Evolutionary conservation across 768 basidiomycete species (phyloP), one percentile per base, ranked within the genome.

Genomic region (Rhizopogon salebrosus): DNA sequence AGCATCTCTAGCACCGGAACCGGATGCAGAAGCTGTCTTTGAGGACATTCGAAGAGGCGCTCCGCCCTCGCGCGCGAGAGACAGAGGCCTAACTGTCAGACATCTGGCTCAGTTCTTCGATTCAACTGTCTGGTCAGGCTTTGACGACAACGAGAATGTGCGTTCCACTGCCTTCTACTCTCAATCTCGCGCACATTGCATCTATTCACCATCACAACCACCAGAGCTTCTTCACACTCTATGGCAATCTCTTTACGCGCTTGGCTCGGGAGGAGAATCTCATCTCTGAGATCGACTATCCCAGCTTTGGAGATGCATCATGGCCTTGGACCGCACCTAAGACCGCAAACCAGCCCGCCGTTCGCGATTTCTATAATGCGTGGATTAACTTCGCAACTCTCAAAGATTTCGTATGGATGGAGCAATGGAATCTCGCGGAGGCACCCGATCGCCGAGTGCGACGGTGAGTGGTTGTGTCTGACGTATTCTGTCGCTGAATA

Each of bases 211-310:
- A 38, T 37, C 24, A 46, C 27, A 20, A 36, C 23, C 10, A 13
- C 36, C 61, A 99, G 93, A 80, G 92, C 38, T 98, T 97, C 73
- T 98, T 83, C 69, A 82, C 85, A 0, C 80, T 98, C 9, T 98
- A 94, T 66, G 82, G 85, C 27, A 89, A 92, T 58, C 73, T 99
- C 3, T 98, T 98, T 65, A 69, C 76, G 13, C 83, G 95, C 13
- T 78, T 99, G 16, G 80, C 84, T 10, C 80, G 84, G 18, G 95
- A 98, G 61, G 97, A 98, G 66, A 42, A 14, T 27, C 58, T 69
- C 55, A 62, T 73, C 40, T 60, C 79, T 65, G 64, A 76, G 42
- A 52, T 67, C 24, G 71, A 74, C n/a, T 89, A 86, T 56, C 97
- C 95, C 1, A 78, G 83, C 3, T 97, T 99, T 64, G 97, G 97